Evolutionary conservation across 2,329 filamentous ascomycete species (phyloP).

Genomic region (Trichoderma harzianum): DNA sequence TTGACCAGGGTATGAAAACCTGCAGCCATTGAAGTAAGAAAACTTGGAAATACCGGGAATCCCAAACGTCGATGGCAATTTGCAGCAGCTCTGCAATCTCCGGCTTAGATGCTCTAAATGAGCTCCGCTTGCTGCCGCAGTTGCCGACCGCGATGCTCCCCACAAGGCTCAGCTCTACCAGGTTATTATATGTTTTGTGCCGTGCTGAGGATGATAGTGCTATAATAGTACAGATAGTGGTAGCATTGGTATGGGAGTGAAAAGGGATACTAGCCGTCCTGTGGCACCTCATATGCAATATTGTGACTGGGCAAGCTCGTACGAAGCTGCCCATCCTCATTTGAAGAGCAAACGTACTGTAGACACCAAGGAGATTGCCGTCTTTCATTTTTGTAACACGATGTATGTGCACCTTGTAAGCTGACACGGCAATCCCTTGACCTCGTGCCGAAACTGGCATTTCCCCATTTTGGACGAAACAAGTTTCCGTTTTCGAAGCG

Average conservation of each 20-base stretch:
- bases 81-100: background rate
- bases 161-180: slow-evolving; percentile 1
- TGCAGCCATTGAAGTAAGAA: background rate
- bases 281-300: background rate
- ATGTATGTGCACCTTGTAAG: background rate
- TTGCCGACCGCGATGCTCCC: background rate
- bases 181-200: background rate
- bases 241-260: background rate
- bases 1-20: background rate
- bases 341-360: background rate
- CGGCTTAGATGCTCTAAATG: background rate
- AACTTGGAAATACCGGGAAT: background rate
- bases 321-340: background rate
- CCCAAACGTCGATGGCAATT: background rate
- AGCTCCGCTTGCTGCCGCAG: slow-evolving; percentile 8
- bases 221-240: background rate
- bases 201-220: background rate
- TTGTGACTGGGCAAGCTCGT: background rate
- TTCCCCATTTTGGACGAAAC: background rate
- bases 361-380: background rate
- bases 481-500: background rate
- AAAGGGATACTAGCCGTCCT: background rate
- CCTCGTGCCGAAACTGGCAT: background rate
- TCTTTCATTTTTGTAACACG: background rate
- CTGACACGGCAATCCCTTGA: background rate